phyloP scores from a whole-genome alignment of 2,329 filamentous ascomycete species.

The Fusarium virguliforme region DNA sequence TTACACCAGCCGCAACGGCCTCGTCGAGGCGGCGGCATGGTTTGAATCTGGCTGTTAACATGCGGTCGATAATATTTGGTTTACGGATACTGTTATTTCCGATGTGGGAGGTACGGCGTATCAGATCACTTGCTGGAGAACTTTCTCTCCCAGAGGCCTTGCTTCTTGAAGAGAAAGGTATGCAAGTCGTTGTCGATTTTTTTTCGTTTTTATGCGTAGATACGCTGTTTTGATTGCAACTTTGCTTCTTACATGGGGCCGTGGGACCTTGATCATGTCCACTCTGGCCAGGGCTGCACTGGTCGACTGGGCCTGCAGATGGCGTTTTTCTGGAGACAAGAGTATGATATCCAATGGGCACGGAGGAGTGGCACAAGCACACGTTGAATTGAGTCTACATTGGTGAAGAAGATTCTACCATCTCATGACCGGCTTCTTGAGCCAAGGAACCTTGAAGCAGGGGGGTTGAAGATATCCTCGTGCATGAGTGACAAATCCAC shows the following conservation, averaged over 20 bases:
- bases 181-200: slow-evolving; percentile 13
- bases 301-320: neutral
- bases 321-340: slow-evolving; percentile 4
- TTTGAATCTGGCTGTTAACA: slow-evolving; percentile 39
- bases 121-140: slow-evolving; percentile 28
- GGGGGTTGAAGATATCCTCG: slow-evolving; percentile 14
- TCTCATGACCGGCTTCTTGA: neutral
- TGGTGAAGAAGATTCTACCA: slow-evolving; percentile 4
- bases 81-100: neutral
- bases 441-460: slow-evolving; percentile 1
- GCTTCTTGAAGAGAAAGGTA: neutral
- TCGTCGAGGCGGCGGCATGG: slow-evolving; percentile 61
- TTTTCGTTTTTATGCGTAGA: slow-evolving; percentile 19
- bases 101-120: slow-evolving; percentile 9
- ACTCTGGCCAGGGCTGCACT: slow-evolving; percentile 11
- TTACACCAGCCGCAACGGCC: slow-evolving; percentile 72
- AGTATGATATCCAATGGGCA: slow-evolving; percentile 18
- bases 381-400: neutral
- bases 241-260: slow-evolving; percentile 13
- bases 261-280: slow-evolving; percentile 9
- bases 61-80: slow-evolving; percentile 5
- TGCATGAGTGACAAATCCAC: neutral
- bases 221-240: slow-evolving; percentile 10
- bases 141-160: neutral
- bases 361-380: neutral